Conservation (phyloP, 306 rosid genomes). For the cucumber (Cucumis sativus) region Cucumber_9930_V3 NC_026660.2:11517001-11517500, state of each 20-base stretch:
- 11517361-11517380: neutral
- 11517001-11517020: neutral
- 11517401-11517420: neutral
- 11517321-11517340: conserved; percentile 97
- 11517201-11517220: neutral
- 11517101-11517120: neutral
- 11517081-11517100: neutral
- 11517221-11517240: conserved; percentile 43
- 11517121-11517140: neutral
- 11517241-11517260: conserved; percentile 87
- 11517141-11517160: neutral
- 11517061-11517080: neutral
- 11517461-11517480: conserved; percentile 63
- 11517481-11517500: conserved; percentile 90
- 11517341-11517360: conserved; percentile 24
- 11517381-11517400: neutral
- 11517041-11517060: neutral
- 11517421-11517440: neutral
- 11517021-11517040: neutral
- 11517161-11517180: neutral
- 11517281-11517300: conserved; percentile 82
- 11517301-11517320: conserved; percentile 79
- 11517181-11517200: neutral
- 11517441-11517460: conserved; percentile 2
- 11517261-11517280: conserved; percentile 80